A percentile compares a stretch with the other conserved stretches of the same genome.
These are phyloP conservation scores for Scedosporium dehoogii DNA, from an alignment of 2,329 filamentous ascomycete species.

Conservation along the genomic window DNA sequence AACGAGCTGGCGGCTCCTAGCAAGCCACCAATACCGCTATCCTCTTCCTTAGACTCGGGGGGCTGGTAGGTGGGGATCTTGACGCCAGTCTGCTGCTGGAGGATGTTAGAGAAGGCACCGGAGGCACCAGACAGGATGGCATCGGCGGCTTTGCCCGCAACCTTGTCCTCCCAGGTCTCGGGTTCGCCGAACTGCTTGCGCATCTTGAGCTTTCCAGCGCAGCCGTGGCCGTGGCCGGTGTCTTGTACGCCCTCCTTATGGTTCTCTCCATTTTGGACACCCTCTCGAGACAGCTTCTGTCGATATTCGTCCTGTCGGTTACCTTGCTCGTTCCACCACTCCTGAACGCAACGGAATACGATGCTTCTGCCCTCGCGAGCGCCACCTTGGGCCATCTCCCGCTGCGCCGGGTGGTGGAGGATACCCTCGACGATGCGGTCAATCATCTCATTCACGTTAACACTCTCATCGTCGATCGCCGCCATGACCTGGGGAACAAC, in stretches of 20 bases:
- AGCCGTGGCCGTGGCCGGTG: conserved; percentile 77
- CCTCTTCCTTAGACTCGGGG: conserved; percentile 30
- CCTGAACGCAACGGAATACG: conserved; percentile 71
- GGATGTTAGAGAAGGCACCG: conserved; percentile 36
- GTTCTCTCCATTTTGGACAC: conserved; percentile 68
- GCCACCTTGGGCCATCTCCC: conserved; percentile 58
- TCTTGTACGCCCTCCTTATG: conserved; percentile 81
- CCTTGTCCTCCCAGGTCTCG: conserved; percentile 43
- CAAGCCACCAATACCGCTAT: conserved; percentile 54
- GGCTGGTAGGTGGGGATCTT: conserved; percentile 24
- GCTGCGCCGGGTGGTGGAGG: conserved; percentile 79
- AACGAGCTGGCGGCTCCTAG: conserved; percentile 42
- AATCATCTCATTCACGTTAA: conserved; percentile 60
- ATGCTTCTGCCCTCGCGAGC: conserved; percentile 59
- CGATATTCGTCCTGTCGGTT: conserved; percentile 58
- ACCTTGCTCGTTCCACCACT: conserved; percentile 70
- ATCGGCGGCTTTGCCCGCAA: conserved; percentile 44
- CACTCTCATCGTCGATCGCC: conserved; percentile 70
- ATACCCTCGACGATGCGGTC: conserved; percentile 72
- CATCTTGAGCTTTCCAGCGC: conserved; percentile 67
- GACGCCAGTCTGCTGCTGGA: conserved; percentile 35
- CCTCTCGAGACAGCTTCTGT: conserved; percentile 64
- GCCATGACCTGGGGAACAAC: conserved; percentile 82
- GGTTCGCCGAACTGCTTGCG: conserved; percentile 50
- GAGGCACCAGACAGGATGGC: conserved; percentile 49